Evolutionary conservation across 208 protist species (phyloP).

Genomic region (Giardia duodenalis): DNA sequence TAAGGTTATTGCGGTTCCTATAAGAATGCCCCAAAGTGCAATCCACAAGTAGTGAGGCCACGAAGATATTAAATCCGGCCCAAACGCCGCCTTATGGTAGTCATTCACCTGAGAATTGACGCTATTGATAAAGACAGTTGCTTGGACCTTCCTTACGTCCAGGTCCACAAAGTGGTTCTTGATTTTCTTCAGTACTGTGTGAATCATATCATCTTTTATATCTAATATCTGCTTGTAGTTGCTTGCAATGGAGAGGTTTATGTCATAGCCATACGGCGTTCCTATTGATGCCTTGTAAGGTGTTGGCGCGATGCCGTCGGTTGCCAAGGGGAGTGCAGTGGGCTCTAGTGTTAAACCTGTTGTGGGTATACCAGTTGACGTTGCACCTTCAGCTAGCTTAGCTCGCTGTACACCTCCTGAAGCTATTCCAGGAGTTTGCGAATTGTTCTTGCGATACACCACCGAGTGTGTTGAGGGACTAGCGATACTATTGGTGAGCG

Average conservation of each 20-base stretch:
- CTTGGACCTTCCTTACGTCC: not conserved
- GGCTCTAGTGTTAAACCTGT: not conserved
- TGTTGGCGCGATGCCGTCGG: not conserved
- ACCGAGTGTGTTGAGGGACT: no score
- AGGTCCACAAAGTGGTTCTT: not conserved
- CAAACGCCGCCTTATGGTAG: not conserved
- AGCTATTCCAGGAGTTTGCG: no score
- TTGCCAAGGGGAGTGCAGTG: not conserved
- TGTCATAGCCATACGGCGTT: not conserved
- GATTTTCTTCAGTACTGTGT: not conserved
- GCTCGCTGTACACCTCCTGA: no score
- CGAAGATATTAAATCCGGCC: not conserved
- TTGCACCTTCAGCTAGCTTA: no score
- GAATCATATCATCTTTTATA: not conserved
- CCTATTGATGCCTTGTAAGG: not conserved
- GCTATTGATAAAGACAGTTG: not conserved
- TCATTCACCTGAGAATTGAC: not conserved
- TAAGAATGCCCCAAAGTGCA: not conserved
- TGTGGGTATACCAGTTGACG: not conserved
- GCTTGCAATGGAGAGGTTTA: not conserved
- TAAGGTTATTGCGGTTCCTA: not conserved
- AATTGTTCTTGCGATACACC: no score
- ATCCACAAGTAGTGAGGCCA: constrained; percentile 27
- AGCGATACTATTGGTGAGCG: no score
- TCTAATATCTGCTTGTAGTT: not conserved